phyloP scores from a whole-genome alignment of 352 stramenopile species.

The Aphanomyces astaci region DNA sequence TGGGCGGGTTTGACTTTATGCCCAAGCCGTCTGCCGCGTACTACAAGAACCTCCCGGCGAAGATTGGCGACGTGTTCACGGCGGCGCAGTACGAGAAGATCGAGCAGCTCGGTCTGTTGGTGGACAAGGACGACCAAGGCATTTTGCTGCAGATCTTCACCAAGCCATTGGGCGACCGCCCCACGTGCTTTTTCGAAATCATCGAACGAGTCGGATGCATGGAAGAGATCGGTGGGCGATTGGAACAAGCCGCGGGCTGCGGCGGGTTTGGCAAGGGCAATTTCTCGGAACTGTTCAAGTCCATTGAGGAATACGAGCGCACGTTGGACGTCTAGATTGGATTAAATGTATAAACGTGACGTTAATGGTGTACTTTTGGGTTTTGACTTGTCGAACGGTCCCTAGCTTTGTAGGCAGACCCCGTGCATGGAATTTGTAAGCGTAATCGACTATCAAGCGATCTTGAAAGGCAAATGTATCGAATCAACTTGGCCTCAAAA shows the following conservation, averaged over 20 bases:
- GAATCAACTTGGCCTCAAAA: too few relatives aligned
- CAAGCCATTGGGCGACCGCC: conserved; percentile 75
- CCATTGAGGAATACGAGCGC: conserved; percentile 86
- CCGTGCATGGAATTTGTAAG: too few relatives aligned
- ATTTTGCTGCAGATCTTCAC: conserved; percentile 91
- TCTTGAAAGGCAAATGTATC: too few relatives aligned
- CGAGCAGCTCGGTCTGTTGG: conserved; percentile 88
- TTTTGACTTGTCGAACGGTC: too few relatives aligned
- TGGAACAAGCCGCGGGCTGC: conserved; percentile 72
- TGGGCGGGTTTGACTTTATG: conserved; percentile 84
- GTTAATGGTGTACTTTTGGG: too few relatives aligned
- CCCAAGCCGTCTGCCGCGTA: conserved; percentile 77
- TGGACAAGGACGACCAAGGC: conserved; percentile 93
- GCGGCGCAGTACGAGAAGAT: conserved; percentile 86
- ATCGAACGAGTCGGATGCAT: conserved; percentile 90
- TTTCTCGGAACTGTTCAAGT: conserved; percentile 90
- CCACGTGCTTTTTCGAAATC: conserved; percentile 89
- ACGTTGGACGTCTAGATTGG: conserved; percentile 66
- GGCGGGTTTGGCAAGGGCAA: conserved; percentile 90
- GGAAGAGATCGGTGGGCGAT: conserved; percentile 47
- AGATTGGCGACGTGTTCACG: conserved; percentile 74
- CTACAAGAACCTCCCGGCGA: conserved; percentile 82
- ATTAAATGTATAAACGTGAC: too few relatives aligned
- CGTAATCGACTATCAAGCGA: too few relatives aligned
- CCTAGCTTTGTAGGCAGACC: too few relatives aligned